Base-by-base conservation (phyloP, 495 filamentous ascomycete genomes). In the Lasiosphaeriaceae sp. region DNA sequence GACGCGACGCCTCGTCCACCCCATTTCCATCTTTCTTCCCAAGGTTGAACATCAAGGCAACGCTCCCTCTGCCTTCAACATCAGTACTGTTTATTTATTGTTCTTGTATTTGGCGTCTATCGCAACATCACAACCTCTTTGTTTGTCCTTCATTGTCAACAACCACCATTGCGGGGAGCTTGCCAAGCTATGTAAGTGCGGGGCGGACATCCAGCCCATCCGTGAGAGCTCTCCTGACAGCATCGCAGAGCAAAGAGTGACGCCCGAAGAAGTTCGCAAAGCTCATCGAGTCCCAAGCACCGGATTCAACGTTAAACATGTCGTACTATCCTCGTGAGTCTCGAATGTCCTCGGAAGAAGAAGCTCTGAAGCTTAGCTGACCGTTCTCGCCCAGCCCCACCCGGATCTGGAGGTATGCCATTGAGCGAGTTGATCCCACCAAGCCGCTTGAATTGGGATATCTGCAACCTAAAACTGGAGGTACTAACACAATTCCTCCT, bases 321-420 rank as follows among this genome's bases (percentile, higher is more conserved):
- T 68, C 67, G 2, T 70, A 70, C 59, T 70, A 70, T 59, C 67
- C 67, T 45, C 67, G 67, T 70, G 43, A 68, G 67, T 68, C 3
- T 37, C 23, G 4, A 3, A 50, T 43, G 20, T n/a, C 35, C 1
- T 44, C 8, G n/a, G 14, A 14, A 14, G n/a, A 41, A 23, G n/a
- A 21, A 14, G 14, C 11, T n/a, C 4, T 16, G 19, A 59, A 46
- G 56, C 59, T 65, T 39, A 60, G 53, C 51, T 4, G 26, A n/a
- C 29, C 19, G 9, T 47, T 26, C 16, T 22, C 26, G 14, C 35
- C 23, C 50, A 55, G 52, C 52, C 26, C 52, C 52, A 43, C 52
- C 52, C 12, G 52, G 52, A 35, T 55, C 62, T 49, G 61, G 57
- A 58, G 62, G 67, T 70, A 68, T 56, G 67, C 57, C 14, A 17